phyloP scores from a whole-genome alignment of 2,329 filamentous ascomycete genomes.

The Hypoxylon sp. region DNA sequence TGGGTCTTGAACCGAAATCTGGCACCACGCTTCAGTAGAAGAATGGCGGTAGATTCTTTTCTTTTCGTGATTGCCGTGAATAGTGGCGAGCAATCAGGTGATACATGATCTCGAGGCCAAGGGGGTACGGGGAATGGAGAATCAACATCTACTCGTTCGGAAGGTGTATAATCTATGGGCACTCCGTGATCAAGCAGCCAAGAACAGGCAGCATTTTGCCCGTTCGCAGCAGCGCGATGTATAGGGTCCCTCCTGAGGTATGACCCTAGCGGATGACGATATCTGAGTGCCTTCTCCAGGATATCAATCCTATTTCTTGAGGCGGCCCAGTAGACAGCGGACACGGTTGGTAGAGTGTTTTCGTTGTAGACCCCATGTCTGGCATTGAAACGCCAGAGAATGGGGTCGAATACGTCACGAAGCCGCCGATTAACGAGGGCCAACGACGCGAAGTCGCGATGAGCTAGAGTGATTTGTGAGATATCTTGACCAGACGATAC shows the following conservation, averaged over 20 bases:
- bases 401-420: constrained; percentile 12
- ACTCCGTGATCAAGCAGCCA: constrained; percentile 38
- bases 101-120: neutral
- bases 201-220: constrained; percentile 1
- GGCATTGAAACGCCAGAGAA: constrained; percentile 22
- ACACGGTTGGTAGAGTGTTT: neutral
- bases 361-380: neutral
- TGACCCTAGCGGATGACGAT: constrained; percentile 8
- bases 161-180: constrained; percentile 12
- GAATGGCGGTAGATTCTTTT: constrained; percentile 7
- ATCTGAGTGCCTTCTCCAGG: constrained; percentile 28
- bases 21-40: constrained; percentile 29
- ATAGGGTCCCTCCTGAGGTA: neutral
- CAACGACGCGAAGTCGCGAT: constrained; percentile 11
- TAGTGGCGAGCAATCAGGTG: constrained; percentile 13
- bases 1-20: constrained; percentile 10
- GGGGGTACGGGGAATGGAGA: constrained; percentile 1
- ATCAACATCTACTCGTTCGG: neutral
- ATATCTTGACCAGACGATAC: neutral
- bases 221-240: constrained; percentile 1
- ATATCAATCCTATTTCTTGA: constrained; percentile 24
- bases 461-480: neutral
- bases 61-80: constrained; percentile 1
- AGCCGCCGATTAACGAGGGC: constrained; percentile 23
- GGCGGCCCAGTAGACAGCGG: constrained; percentile 21